Base-by-base conservation (phyloP, 2,329 filamentous ascomycete genomes). In the Penicillium paneum region DNA sequence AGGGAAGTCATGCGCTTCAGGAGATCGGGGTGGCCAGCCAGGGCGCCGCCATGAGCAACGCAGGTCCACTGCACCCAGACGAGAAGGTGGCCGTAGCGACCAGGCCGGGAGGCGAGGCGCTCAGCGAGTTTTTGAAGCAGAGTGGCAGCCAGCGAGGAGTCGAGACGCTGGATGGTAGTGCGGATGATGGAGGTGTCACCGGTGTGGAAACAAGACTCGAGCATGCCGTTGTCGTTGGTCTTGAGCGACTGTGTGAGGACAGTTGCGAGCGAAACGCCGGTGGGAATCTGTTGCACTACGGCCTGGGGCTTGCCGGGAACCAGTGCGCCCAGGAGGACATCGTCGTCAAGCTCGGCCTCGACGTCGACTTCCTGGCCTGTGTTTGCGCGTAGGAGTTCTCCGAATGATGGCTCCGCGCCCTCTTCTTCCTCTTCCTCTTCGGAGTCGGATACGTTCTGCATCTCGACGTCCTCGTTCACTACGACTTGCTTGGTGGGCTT, bases 61-160 rank as follows among this genome's bases (percentile, higher is more conserved):
- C 97, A 83, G 1, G 91, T 93, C 90, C 91, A 96, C 74, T 97
- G 92, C 40, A 97, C 89, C 92, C 94, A 99, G 15, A 89, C 84
- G 82, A 97, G 92, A 31, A 99, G 83, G 68, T 87, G 90, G 48
- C 92, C 91, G 13, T 94, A 93, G 51, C 94, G 85, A 3, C 93
- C 94, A 1, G 94, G 94, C 41, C 91, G 85, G 62, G 88, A 84
- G 74, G 96, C 88, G 70, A 99, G 83, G 55, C 92, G 84, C 64
- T 95, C 89, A 8, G 94, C 90, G 48, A 99, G 83, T 72, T 90
- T 91, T 67, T 86, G 85, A 54, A 99, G 83, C 10, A 99, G 82
- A 8, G 78, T 82, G 34, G 86, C 87, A 7, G 94, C 92, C 24
- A 97, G 84, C 3, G 86, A 82, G 28, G 91, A 96, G 64, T 96